Evolutionary conservation across 2,329 filamentous ascomycete genomes (phyloP), one percentile per base, ranked within the genome.

Genomic region (Blumeriella jaapii): DNA sequence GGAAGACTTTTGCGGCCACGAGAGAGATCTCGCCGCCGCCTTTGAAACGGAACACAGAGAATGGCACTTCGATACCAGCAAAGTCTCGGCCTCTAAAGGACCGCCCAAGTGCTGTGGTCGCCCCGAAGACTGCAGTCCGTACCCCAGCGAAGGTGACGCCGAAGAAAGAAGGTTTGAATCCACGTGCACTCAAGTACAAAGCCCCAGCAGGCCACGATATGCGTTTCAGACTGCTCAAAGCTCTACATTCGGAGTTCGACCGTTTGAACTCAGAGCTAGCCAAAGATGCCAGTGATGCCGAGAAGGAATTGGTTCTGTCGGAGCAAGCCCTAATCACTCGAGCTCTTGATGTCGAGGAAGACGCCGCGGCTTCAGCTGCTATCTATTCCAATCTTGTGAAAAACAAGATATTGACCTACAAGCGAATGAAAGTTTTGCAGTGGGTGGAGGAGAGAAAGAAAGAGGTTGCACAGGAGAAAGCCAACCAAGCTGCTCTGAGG

Each of bases 351-450:
- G 75, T 87, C 41, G 93, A 98, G 59, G 77, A 93, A 54, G 71
- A 71, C 22, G 63, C 74, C 6, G 86, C 86, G 9, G 74, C 78
- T 11, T 78, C 78, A 40, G 61, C 69, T 1, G 59, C 69, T 0
- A 74, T 96, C 17, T 98, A 98, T 52, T 65, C 70, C 6, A 94
- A 93, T 49, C 65, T 86, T 16, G 74, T 96, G 56, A 93, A 87
- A 54, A 82, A 85, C 46, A 76, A 76, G 20, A 79, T 96, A 39
- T 69, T 81, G 49, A 67, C 68, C 27, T 76, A 86, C 53, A 84
- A 80, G 52, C 80, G 79, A 42, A 87, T 93, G 81, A 65, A 64
- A 1, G 53, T 74, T 3, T 65, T 69, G 3, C 70, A 82, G 29
- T 96, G 87, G 84, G 71, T 72, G 40, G 67, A 73, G 18, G 74